These are phyloP conservation scores for Ophiostoma australiae DNA, from an alignment of 2,329 filamentous ascomycete genomes.

Conservation along the genomic window DNA sequence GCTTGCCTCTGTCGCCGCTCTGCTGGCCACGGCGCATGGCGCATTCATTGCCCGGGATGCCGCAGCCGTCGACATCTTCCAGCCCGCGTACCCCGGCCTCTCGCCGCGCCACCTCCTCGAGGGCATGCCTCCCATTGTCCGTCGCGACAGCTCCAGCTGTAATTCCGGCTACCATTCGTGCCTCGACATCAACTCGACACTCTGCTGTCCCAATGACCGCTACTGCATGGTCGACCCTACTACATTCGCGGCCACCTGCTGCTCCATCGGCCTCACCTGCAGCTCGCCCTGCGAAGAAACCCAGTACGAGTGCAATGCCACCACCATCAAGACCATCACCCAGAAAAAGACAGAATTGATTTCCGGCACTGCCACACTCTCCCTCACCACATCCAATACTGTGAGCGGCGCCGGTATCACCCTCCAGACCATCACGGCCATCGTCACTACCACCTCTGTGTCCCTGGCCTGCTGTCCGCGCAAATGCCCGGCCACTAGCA, in stretches of 20 bases:
- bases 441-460: slow-evolving; percentile 30
- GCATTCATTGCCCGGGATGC: not conserved
- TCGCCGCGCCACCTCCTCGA: slow-evolving; percentile 21
- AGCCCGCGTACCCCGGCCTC: slow-evolving; percentile 9
- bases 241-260: slow-evolving; percentile 31
- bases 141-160: slow-evolving; percentile 23
- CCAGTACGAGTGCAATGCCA: slow-evolving; percentile 33
- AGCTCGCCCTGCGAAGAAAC: slow-evolving; percentile 32
- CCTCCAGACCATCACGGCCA: slow-evolving; percentile 29
- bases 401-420: slow-evolving; percentile 24
- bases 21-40: not conserved
- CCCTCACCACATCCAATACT: slow-evolving; percentile 19
- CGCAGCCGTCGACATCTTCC: not conserved
- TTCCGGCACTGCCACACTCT: not conserved
- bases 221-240: slow-evolving; percentile 35
- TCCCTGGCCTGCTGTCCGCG: slow-evolving; percentile 39
- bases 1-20: not conserved
- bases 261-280: slow-evolving; percentile 33
- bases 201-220: slow-evolving; percentile 31
- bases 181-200: slow-evolving; percentile 31
- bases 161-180: slow-evolving; percentile 26
- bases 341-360: slow-evolving; percentile 15
- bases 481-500: slow-evolving; percentile 39
- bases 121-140: slow-evolving; percentile 16
- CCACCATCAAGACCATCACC: slow-evolving; percentile 30